Conservation (phyloP, 2,329 filamentous ascomycete species). For the Cadophora luteo-olivacea region DNA sequence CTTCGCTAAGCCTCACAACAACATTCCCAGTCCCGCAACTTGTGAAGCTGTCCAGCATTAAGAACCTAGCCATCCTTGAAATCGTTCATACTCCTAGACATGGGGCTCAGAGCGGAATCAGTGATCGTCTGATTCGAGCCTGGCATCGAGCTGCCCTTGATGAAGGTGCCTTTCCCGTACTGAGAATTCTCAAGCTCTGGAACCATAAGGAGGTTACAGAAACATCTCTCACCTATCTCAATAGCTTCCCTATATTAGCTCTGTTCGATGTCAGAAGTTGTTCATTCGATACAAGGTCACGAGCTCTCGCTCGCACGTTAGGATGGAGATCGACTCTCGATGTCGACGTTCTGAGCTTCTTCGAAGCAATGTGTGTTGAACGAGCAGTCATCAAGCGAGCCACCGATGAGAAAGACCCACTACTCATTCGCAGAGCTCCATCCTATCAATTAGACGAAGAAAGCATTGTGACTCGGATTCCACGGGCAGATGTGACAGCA, state of each 20-base stretch:
- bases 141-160: conserved; percentile 41
- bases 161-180: conserved; percentile 39
- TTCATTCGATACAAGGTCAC: conserved; percentile 26
- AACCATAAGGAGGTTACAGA: conserved; percentile 40
- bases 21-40: conserved; percentile 38
- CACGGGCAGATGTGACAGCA: conserved; percentile 28
- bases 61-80: conserved; percentile 43
- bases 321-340: conserved; percentile 38
- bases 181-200: conserved; percentile 44
- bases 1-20: conserved; percentile 42
- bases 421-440: conserved; percentile 19
- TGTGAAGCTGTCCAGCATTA: conserved; percentile 42
- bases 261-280: conserved; percentile 42
- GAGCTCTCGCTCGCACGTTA: conserved; percentile 23
- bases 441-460: conserved; percentile 31
- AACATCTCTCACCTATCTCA: conserved; percentile 41
- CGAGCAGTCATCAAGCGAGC: conserved; percentile 28
- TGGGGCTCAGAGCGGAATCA: conserved; percentile 26
- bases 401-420: conserved; percentile 12
- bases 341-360: conserved; percentile 28
- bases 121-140: conserved; percentile 42
- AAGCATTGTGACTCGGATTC: conserved; percentile 29
- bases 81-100: conserved; percentile 32
- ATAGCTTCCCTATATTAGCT: conserved; percentile 41
- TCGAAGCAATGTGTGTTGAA: conserved; percentile 38